These are phyloP conservation scores for Cinnamomum micranthum DNA, from an alignment of 164 flowering plant species.

Conservation along the genomic window DNA sequence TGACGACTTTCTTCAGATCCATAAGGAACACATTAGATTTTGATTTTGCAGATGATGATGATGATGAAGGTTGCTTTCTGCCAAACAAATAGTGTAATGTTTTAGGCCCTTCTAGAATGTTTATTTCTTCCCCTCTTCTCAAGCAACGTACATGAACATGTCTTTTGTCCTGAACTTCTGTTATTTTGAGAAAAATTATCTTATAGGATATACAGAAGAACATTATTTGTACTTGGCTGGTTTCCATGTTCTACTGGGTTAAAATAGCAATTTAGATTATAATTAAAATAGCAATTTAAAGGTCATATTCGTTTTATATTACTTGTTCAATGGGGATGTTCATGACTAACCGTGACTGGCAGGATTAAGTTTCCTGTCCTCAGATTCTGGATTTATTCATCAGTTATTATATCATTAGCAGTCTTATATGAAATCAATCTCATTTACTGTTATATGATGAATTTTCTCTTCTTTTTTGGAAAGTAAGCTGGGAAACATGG, in stretches of 20 bases:
- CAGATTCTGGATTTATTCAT: not conserved
- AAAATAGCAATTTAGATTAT: not conserved
- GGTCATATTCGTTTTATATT: not conserved
- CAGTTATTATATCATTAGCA: not conserved
- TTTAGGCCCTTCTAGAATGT: not conserved
- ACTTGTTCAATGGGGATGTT: not conserved
- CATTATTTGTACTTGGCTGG: not conserved
- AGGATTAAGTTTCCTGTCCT: not conserved
- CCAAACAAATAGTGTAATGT: not conserved
- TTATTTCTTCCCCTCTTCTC: not conserved
- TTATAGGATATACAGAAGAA: not conserved
- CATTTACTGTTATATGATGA: not conserved
- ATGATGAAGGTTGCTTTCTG: slow-evolving; percentile 54
- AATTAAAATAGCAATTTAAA: not conserved
- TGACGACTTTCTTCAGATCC: slow-evolving; percentile 68
- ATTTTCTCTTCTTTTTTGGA: not conserved
- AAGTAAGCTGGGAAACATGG: not conserved
- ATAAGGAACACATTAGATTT: slow-evolving; percentile 85
- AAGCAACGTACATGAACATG: not conserved
- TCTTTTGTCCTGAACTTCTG: not conserved
- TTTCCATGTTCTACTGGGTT: not conserved
- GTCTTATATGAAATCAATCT: not conserved
- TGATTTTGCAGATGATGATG: slow-evolving; percentile 87
- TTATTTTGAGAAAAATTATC: not conserved
- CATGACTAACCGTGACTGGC: not conserved